Evolutionary conservation across 805 yeast genomes (phyloP).

Genomic region (Zygosaccharomyces rouxii): DNA sequence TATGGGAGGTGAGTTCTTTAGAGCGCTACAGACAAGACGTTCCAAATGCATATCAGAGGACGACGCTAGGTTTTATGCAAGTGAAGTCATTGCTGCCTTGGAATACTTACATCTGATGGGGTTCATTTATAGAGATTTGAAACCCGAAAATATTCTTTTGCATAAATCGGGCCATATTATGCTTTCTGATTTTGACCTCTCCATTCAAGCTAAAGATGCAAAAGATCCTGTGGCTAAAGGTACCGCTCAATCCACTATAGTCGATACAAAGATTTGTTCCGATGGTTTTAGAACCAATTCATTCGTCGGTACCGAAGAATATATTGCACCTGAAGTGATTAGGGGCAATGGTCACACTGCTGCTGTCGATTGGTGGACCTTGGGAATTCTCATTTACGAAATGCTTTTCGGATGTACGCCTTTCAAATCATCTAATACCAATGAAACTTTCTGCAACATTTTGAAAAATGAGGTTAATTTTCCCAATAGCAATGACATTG

Average conservation of each 20-base stretch:
- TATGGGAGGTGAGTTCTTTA: constrained; percentile 97
- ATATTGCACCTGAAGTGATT: constrained; percentile 97
- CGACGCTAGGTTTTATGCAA: constrained; percentile 91
- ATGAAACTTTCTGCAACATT: constrained; percentile 83
- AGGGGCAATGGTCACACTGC: constrained; percentile 96
- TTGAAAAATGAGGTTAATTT: constrained; percentile 79
- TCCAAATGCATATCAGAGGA: constrained; percentile 79
- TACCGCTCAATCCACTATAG: constrained; percentile 33
- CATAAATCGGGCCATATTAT: constrained; percentile 98
- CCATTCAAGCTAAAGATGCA: constrained; percentile 76
- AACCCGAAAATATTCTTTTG: constrained; percentile 90
- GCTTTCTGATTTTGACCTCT: constrained; percentile 93
- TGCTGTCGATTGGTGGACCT: constrained; percentile 99
- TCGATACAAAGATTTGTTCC: constrained; percentile 92
- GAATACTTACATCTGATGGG: constrained; percentile 97
- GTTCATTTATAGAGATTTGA: constrained; percentile 90
- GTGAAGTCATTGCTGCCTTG: constrained; percentile 95
- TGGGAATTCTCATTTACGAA: constrained; percentile 88
- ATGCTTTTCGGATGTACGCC: constrained; percentile 97
- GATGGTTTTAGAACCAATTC: constrained; percentile 97
- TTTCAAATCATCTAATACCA: constrained; percentile 85
- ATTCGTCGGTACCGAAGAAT: constrained; percentile 98
- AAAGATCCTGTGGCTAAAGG: constrained; percentile 55
- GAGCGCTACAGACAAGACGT: constrained; percentile 89
- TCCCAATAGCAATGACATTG: constrained; percentile 60